Percentiles rank a stretch among this genome's conserved stretches.
Conservation (phyloP, 164 flowering plant genomes). For the Piper betle region DNA sequence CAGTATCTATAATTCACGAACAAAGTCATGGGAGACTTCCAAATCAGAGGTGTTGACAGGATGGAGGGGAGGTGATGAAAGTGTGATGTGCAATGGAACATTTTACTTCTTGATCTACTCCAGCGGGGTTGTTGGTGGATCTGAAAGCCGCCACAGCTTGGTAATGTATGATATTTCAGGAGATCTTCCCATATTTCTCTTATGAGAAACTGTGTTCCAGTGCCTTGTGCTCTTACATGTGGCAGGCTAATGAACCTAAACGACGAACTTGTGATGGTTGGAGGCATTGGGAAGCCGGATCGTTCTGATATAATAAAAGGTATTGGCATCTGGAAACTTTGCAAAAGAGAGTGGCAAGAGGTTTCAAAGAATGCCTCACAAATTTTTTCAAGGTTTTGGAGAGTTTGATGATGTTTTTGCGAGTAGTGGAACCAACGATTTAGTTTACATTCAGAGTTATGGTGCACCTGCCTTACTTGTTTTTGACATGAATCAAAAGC, state of each 20-base stretch:
- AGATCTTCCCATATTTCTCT: conserved; percentile 32
- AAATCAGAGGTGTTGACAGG: conserved; percentile 57
- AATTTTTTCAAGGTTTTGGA: conserved; percentile 84
- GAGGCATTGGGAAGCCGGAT: conserved; percentile 81
- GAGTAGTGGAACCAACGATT: conserved; percentile 60
- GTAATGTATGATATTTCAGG: conserved; percentile 46
- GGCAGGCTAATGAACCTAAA: conserved; percentile 83
- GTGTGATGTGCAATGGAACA: conserved; percentile 87
- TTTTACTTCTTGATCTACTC: no score
- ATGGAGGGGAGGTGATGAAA: conserved; percentile 94
- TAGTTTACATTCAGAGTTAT: conserved; percentile 83
- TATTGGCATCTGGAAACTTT: conserved; percentile 73
- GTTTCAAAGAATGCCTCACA: conserved; percentile 80
- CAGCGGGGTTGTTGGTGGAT: no score
- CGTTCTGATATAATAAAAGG: conserved; percentile 82
- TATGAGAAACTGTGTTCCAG: conserved; percentile 45
- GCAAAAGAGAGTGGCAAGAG: conserved; percentile 70
- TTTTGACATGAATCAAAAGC: conserved; percentile 54
- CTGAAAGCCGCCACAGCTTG: no score
- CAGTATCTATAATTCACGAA: conserved; percentile 54
- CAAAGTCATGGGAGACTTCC: conserved; percentile 50
- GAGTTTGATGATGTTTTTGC: conserved; percentile 92
- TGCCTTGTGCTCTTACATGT: conserved; percentile 80
- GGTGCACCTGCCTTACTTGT: conserved; percentile 72
- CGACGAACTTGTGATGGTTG: conserved; percentile 84